Percentiles rank a stretch among this genome's conserved stretches.
Evolutionary conservation across 768 basidiomycete genomes (phyloP).

Genomic region (Naganishia vishniacii): DNA sequence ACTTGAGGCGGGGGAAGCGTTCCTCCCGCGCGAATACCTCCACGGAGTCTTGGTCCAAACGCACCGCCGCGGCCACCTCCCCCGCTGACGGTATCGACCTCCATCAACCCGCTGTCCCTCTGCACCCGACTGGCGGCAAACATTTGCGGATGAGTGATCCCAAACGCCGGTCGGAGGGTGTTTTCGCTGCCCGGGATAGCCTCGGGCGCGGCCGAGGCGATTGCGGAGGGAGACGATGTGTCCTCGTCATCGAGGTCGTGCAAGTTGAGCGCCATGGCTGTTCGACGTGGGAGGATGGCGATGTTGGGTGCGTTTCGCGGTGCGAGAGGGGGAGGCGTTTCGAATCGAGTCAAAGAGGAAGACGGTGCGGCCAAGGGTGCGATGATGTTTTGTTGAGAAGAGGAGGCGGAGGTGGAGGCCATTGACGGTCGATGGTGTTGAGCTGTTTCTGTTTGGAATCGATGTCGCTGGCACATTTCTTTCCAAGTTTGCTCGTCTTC

Average conservation of each 20-base stretch:
- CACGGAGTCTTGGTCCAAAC: too few relatives aligned
- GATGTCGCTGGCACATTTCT: constrained; percentile 61
- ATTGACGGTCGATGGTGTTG: not conserved
- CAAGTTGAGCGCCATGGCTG: not conserved
- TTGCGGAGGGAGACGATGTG: not conserved
- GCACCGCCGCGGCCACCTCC: too few relatives aligned
- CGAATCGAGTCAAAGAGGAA: not conserved
- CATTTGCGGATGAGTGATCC: constrained; percentile 17
- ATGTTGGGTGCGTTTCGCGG: not conserved
- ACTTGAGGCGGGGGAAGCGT: too few relatives aligned
- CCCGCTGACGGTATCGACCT: not conserved
- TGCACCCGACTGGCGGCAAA: constrained; percentile 21
- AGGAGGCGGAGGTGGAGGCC: not conserved
- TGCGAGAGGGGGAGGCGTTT: constrained; percentile 4
- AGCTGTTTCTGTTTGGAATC: constrained; percentile 46
- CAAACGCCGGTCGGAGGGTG: constrained; percentile 17
- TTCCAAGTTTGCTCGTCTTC: constrained; percentile 77
- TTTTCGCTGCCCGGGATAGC: constrained; percentile 23
- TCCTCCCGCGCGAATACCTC: too few relatives aligned
- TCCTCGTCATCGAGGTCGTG: not conserved
- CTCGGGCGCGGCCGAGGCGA: not conserved
- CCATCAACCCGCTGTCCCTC: constrained; percentile 24
- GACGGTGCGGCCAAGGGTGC: too few relatives aligned
- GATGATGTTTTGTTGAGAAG: too few relatives aligned
- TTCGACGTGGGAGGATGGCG: constrained; percentile 1